A percentile compares a stretch with the other conserved stretches of the same genome.
phyloP scores from a whole-genome alignment of 2,329 filamentous ascomycete species.

The Claviceps capensis region DNA sequence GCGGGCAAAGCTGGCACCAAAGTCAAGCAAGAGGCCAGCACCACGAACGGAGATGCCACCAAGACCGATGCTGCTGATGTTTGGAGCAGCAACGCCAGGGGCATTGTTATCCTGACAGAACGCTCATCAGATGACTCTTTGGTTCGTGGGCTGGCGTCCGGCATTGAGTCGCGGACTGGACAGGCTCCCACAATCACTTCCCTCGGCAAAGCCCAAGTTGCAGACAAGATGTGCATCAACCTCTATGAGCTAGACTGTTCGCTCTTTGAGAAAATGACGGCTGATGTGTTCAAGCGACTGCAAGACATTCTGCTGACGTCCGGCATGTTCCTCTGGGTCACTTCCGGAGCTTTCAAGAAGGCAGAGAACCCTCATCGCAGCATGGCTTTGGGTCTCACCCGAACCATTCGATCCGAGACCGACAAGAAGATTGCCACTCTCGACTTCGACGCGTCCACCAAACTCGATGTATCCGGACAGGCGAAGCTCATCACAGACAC shows the following conservation, averaged over 20 bases:
- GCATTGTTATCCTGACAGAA: neutral
- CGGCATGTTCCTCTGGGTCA: constrained; percentile 25
- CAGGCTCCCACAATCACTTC: constrained; percentile 10
- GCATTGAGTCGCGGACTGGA: constrained; percentile 3
- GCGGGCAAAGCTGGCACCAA: neutral
- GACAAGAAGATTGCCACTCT: constrained; percentile 30
- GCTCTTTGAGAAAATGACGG: constrained; percentile 25
- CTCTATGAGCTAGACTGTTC: constrained; percentile 28
- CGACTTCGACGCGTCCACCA: constrained; percentile 25
- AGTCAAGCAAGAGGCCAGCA: neutral
- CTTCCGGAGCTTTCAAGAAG: constrained; percentile 23
- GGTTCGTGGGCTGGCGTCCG: neutral
- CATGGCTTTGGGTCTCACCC: constrained; percentile 30
- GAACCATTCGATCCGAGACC: constrained; percentile 33
- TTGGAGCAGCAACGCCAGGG: neutral
- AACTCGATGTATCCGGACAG: constrained; percentile 2
- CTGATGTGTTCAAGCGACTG: neutral
- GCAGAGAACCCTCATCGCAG: constrained; percentile 25
- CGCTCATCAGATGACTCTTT: neutral
- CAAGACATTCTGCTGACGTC: constrained; percentile 8
- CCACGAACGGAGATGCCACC: neutral
- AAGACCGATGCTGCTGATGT: neutral
- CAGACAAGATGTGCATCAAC: constrained; percentile 1
- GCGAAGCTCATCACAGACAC: neutral
- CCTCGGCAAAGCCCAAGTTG: neutral